Evolutionary conservation across 495 filamentous ascomycete genomes (phyloP).

Genomic region (Penicillium argentinense): DNA sequence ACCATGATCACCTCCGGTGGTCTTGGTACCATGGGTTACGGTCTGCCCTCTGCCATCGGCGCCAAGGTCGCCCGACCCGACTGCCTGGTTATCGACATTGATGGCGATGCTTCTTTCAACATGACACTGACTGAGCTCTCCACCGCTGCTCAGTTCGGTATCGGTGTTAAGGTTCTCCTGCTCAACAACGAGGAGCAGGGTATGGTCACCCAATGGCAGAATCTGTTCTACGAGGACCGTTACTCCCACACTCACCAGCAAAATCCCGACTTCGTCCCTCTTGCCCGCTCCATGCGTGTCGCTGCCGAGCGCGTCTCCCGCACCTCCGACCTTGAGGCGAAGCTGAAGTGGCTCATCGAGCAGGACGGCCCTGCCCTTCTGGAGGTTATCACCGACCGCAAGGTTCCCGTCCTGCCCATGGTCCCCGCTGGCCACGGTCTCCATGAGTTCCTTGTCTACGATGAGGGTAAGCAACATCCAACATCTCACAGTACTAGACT

Average conservation of each 20-base stretch:
- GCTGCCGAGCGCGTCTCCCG: slow-evolving; percentile 63
- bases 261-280: slow-evolving; percentile 85
- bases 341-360: slow-evolving; percentile 86
- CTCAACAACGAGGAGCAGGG: slow-evolving; percentile 93
- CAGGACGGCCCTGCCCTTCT: slow-evolving; percentile 75
- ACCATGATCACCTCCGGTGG: slow-evolving; percentile 92
- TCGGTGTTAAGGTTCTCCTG: slow-evolving; percentile 88
- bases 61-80: slow-evolving; percentile 91
- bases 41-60: slow-evolving; percentile 88
- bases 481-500: neutral
- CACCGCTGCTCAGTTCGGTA: slow-evolving; percentile 87
- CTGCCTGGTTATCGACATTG: slow-evolving; percentile 86
- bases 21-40: slow-evolving; percentile 93
- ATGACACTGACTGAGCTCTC: slow-evolving; percentile 94
- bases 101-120: slow-evolving; percentile 92
- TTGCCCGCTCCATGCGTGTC: slow-evolving; percentile 81
- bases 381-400: slow-evolving; percentile 66
- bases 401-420: slow-evolving; percentile 98
- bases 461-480: slow-evolving; percentile 58
- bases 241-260: slow-evolving; percentile 90
- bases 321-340: slow-evolving; percentile 70
- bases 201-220: slow-evolving; percentile 98
- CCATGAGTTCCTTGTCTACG: slow-evolving; percentile 92
- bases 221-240: slow-evolving; percentile 88
- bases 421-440: slow-evolving; percentile 83